Conservation (phyloP, 2,329 filamentous ascomycete genomes). For the Chrysosporium queenslandicum region DNA sequence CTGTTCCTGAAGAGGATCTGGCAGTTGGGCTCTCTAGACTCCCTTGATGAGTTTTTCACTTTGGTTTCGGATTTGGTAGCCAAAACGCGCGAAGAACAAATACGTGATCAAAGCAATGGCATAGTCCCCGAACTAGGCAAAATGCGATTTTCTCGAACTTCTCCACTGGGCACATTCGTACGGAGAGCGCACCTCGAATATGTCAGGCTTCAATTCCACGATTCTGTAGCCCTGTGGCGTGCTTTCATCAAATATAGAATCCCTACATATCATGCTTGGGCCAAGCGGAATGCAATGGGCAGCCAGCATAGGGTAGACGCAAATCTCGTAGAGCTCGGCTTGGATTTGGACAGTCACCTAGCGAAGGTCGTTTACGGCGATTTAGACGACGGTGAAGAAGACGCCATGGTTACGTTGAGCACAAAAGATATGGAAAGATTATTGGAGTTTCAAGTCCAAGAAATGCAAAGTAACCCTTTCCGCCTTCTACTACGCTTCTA, state of each 20-base stretch:
- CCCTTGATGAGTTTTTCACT: slow-evolving; percentile 66
- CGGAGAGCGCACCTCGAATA: slow-evolving; percentile 71
- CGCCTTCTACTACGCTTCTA: slow-evolving; percentile 25
- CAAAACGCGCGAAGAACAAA: slow-evolving; percentile 52
- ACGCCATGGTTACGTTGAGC: slow-evolving; percentile 47
- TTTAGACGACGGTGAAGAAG: slow-evolving; percentile 33
- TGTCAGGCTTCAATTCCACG: slow-evolving; percentile 66
- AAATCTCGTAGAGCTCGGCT: slow-evolving; percentile 50
- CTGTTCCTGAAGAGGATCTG: slow-evolving; percentile 71
- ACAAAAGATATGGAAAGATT: slow-evolving; percentile 70
- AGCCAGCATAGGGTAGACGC: slow-evolving; percentile 48
- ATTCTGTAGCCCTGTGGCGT: slow-evolving; percentile 69
- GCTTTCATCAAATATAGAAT: slow-evolving; percentile 71
- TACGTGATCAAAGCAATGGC: slow-evolving; percentile 46
- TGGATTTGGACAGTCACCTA: slow-evolving; percentile 43
- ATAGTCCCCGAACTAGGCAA: slow-evolving; percentile 41
- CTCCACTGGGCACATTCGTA: slow-evolving; percentile 72
- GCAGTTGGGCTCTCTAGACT: slow-evolving; percentile 71
- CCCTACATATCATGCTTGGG: slow-evolving; percentile 56
- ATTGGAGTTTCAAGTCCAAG: slow-evolving; percentile 77
- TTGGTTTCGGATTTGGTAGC: slow-evolving; percentile 49
- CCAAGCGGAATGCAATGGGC: slow-evolving; percentile 42
- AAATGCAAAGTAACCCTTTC: slow-evolving; percentile 59
- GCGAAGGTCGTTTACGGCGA: slow-evolving; percentile 44
- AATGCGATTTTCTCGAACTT: slow-evolving; percentile 59